Base-by-base conservation (phyloP, 2,329 filamentous ascomycete genomes). In the Botrytis cinerea region DNA sequence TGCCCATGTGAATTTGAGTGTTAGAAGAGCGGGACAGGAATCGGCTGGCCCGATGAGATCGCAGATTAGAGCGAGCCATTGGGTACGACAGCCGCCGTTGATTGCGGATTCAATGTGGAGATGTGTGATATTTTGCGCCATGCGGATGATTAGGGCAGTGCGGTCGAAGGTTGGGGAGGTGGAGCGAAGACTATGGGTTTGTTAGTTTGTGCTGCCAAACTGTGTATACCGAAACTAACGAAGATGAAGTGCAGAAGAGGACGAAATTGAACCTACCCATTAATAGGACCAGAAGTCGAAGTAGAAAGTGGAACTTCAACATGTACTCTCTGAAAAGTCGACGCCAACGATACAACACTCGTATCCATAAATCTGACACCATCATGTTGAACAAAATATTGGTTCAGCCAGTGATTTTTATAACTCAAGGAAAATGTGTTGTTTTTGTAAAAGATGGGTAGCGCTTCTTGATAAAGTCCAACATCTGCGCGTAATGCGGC, bases 121-220 rank as follows among this genome's bases (percentile, higher is more conserved):
- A 54, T 67, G 25, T 20, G 64, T 67, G 12, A 67, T 18, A 14
- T 67, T 67, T 25, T 67, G 64, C 7, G 64, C 64, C 64, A 67
- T 67, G 18, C 45, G 64, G 25, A 67, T 28, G 25, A 67, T 67
- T 35, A 46, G 46, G 22, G 64, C 32, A 20, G 64, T 51, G 14
- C 64, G 64, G 32, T 67, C 63, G 32, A 67, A 67, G 14, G 64
- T 38, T 25, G 64, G 64, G 12, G 64, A n/a, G 38, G 25, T 18
- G 10, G 64, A 67, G 7, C 22, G 43, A 2, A 5, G 18, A n/a
- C 64, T 54, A 7, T 28, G 6, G 1, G 5, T 20, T 7, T 54
- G 46, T 67, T n/a, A 67, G 46, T 54, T 5, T 12, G 32, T 32
- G 32, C 45, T 3, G 32, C 4, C 12, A 38, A 4, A 38, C 12